Percentiles rank a stretch among this genome's conserved stretches.
Evolutionary conservation across 176 grass and related monocot genomes (phyloP).

Genomic region (Lolium rigidum): DNA sequence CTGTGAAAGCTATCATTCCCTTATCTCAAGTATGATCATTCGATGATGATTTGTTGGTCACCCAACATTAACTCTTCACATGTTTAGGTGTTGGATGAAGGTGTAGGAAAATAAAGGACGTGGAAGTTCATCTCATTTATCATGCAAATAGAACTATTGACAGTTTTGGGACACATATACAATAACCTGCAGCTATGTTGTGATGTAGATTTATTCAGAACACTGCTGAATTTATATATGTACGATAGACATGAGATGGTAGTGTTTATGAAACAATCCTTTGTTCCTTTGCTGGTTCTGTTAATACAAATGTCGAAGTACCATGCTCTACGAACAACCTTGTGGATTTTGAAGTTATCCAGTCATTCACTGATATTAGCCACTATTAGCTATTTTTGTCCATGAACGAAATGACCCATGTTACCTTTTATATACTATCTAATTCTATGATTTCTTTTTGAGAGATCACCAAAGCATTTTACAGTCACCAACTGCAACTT

Average conservation of each 20-base stretch:
- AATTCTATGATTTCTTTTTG: background rate
- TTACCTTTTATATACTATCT: background rate
- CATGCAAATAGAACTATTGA: background rate
- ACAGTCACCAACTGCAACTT: background rate
- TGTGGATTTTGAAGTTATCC: constrained; percentile 12
- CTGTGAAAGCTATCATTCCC: background rate
- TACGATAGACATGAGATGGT: background rate
- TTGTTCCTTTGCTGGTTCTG: background rate
- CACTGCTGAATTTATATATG: constrained; percentile 5
- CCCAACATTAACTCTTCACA: constrained; percentile 11
- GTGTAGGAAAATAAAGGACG: constrained; percentile 13
- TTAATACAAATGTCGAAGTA: background rate
- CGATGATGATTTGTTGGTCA: constrained; percentile 19
- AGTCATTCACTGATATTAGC: background rate
- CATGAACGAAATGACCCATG: background rate
- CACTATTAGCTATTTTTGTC: background rate
- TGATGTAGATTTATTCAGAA: background rate
- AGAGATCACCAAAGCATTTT: constrained; percentile 17
- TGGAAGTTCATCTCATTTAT: background rate
- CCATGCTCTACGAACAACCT: background rate
- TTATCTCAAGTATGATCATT: constrained; percentile 18
- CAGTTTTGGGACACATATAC: background rate
- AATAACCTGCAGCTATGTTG: constrained; percentile 8
- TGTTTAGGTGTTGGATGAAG: background rate
- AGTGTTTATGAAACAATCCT: constrained; percentile 6